Evolutionary conservation across 2,329 filamentous ascomycete species (phyloP), one percentile per base, ranked within the genome.

Genomic region (Dothidotthia symphoricarpi): DNA sequence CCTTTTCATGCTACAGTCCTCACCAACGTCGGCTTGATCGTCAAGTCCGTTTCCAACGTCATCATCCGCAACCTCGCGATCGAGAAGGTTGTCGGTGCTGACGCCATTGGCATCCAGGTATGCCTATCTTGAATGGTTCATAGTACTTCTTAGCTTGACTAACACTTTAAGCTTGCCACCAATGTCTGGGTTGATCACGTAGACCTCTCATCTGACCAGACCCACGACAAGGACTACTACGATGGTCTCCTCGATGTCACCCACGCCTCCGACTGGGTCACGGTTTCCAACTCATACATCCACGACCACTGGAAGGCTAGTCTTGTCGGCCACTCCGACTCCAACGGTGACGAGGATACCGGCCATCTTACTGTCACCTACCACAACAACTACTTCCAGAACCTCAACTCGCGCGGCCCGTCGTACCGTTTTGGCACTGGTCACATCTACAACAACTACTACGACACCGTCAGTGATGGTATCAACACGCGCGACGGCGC

Each of bases 101-200:
- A 81, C 56, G 71, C 74, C 26, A 69, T 81, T 36, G 70, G 71
- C 2, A 67, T 78, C 3, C 69, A 79, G 44, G 53, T n/a, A n/a
- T n/a, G n/a, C n/a, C n/a, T n/a, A n/a, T n/a, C n/a, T n/a, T n/a
- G n/a, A n/a, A n/a, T n/a, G n/a, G n/a, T n/a, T n/a, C n/a, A n/a
- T n/a, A n/a, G n/a, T n/a, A n/a, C n/a, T n/a, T n/a, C n/a, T n/a
- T n/a, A n/a, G n/a, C n/a, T n/a, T n/a, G n/a, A 22, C 22, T 45
- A 28, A 45, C 26, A 25, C 2, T 10, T 7, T 8, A 10, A 13
- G 9, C 12, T 58, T 3, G 66, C 71, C 3, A 69, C 59, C 6
- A 76, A 77, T 38, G 69, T 81, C 17, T 86, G 83, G 83, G 69
- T 86, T 33, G 82, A 86, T 67, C 82, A 85, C 69, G 73, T 74